Base-by-base conservation (phyloP, 2,329 filamentous ascomycete species). In the Ascochyta pisi region DNA sequence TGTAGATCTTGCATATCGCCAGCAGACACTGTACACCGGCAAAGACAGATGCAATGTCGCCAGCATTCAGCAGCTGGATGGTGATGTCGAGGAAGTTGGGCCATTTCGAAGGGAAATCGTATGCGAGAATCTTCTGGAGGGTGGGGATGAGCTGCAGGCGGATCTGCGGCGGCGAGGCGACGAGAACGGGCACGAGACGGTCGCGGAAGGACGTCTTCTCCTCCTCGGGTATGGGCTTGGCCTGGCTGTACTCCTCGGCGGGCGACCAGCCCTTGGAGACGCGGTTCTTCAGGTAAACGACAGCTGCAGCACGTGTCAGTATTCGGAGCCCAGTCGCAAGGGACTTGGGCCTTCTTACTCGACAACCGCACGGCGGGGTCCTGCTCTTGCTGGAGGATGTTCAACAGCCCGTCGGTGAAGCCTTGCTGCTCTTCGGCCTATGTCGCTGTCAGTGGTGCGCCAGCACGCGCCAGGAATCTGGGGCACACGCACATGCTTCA, bases 281-380 rank as follows among this genome's bases (percentile, higher is more conserved):
- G 74, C 93, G 90, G 80, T 99, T 98, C 82, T 99, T 99, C 76
- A 98, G 87, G 80, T 98, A 99, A 68, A 99, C 91, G 73, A 94
- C 93, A 72, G 92, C 94, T 97, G 77, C 63, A 57, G 23, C 60
- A 43, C 57, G 54, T 29, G 61, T 73, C 47, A 75, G 73, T 65
- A 61, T 33, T 51, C 6, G 9, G 31, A 35, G 54, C 29, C 41
- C 26, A 6, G 15, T 16, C 34, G 9, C 26, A 40, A 19, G 33
- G 38, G 49, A 57, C 45, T 70, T 69, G 63, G 67, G 62, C 59
- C 60, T 63, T 38, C 62, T 65, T 89, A 98, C 94, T 91, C 59
- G 94, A 94, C 54, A 97, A 84, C 71, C 93, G 89, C 66, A 97
- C 86, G 62, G 89, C 89, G 70, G 87, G 83, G 67, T 96, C 90